A percentile compares a stretch with the other conserved stretches of the same genome.
Conservation (phyloP, 768 basidiomycete species). For the Botryobasidium botryosum region DNA sequence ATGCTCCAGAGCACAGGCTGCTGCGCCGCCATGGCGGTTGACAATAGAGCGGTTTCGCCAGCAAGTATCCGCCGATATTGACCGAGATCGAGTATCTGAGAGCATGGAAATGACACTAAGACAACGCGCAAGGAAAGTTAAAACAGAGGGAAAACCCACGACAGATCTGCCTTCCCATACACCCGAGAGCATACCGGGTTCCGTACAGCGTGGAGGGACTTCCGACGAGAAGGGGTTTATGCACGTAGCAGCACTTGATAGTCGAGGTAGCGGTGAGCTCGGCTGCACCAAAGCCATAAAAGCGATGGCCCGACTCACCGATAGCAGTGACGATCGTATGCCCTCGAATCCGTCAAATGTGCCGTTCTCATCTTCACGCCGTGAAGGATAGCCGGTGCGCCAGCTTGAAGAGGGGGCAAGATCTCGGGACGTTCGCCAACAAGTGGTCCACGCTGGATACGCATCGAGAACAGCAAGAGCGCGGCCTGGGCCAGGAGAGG, state of each 20-base stretch:
- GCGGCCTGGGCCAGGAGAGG: too few species aligned
- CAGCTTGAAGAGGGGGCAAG: too few species aligned
- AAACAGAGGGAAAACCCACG: conserved; percentile 9
- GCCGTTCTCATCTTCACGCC: too few species aligned
- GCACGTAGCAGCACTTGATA: background rate
- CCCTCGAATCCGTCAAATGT: background rate
- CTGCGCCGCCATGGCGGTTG: conserved; percentile 56
- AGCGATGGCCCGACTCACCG: background rate
- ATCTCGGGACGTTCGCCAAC: too few species aligned
- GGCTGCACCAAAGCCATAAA: too few species aligned
- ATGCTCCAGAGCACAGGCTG: conserved; percentile 87
- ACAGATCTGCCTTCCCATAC: conserved; percentile 13
- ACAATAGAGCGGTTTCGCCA: conserved; percentile 44
- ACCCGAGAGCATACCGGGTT: conserved; percentile 8
- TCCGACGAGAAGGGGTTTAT: background rate
- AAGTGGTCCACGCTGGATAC: too few species aligned
- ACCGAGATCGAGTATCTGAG: conserved; percentile 71
- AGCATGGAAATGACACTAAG: too few species aligned
- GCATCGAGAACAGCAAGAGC: too few species aligned
- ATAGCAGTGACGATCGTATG: background rate
- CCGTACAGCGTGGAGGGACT: background rate
- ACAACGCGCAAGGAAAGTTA: too few species aligned
- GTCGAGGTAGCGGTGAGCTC: too few species aligned
- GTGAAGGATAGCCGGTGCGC: too few species aligned
- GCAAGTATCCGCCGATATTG: conserved; percentile 33